Evolutionary conservation across 495 filamentous ascomycete genomes (phyloP).

Genomic region (Podospora appendiculata): DNA sequence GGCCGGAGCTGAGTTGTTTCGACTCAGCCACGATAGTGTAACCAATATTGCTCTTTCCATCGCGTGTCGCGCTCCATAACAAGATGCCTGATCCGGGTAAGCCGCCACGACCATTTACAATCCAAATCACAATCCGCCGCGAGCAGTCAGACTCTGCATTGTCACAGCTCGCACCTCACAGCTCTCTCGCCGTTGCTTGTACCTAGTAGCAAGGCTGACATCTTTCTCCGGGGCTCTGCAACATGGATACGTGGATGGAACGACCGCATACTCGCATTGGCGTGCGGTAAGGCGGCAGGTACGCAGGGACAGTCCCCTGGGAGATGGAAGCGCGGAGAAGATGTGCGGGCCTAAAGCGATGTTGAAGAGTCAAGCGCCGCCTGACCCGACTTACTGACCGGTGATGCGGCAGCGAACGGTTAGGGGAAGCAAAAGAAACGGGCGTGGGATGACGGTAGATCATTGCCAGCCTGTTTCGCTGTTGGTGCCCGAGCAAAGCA

Average conservation of each 20-base stretch:
- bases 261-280: constrained; percentile 8
- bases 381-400: constrained; percentile 7
- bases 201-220: constrained; percentile 2
- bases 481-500: constrained; percentile 40
- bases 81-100: not conserved
- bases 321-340: constrained; percentile 5
- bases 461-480: constrained; percentile 31
- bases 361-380: not conserved
- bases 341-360: constrained; percentile 3
- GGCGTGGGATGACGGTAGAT: constrained; percentile 20
- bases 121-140: not conserved
- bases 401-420: constrained; percentile 8
- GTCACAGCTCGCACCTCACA: not conserved
- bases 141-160: not conserved
- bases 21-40: constrained; percentile 12
- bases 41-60: constrained; percentile 5
- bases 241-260: constrained; percentile 4
- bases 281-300: constrained; percentile 4
- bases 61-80: not conserved
- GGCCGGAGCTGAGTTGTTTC: constrained; percentile 3
- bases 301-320: constrained; percentile 6
- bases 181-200: not conserved
- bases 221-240: not conserved
- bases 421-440: constrained; percentile 16
- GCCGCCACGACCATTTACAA: not conserved